Conservation (phyloP, 305 asterid genomes). For the Striga hermonthica region DNA sequence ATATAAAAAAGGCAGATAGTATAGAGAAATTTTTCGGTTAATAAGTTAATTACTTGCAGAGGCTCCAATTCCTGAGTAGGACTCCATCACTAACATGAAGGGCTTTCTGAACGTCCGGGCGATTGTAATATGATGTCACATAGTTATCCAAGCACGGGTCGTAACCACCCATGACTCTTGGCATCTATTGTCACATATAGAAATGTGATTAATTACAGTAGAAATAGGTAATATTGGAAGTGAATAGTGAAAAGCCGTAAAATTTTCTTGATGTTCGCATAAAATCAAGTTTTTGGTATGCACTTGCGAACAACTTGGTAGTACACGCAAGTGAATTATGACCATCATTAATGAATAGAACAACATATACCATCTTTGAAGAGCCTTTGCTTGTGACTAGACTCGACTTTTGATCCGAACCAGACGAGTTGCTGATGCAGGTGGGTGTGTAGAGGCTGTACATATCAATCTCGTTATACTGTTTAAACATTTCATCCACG, state of each 20-base stretch:
- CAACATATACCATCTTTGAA: slow-evolving; percentile 50
- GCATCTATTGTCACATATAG: slow-evolving; percentile 42
- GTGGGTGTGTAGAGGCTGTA: slow-evolving; percentile 81
- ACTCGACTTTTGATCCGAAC: slow-evolving; percentile 29
- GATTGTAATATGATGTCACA: slow-evolving; percentile 59
- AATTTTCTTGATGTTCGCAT: background rate
- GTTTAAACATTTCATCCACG: slow-evolving; percentile 57
- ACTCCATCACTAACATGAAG: slow-evolving; percentile 66
- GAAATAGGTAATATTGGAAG: background rate
- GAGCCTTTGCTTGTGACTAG: slow-evolving; percentile 40
- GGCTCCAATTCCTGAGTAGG: slow-evolving; percentile 60
- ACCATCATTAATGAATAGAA: background rate
- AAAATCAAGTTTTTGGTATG: too few species aligned
- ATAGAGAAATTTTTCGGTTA: background rate
- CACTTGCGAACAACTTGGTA: too few species aligned
- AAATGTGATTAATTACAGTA: too few species aligned
- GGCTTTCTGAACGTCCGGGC: slow-evolving; percentile 74
- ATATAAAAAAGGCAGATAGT: background rate
- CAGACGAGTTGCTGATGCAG: slow-evolving; percentile 47
- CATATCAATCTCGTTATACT: slow-evolving; percentile 78
- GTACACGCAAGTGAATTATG: too few species aligned
- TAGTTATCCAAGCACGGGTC: slow-evolving; percentile 92
- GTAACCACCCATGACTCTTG: slow-evolving; percentile 72
- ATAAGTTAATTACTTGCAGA: slow-evolving; percentile 68
- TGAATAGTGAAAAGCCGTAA: background rate